Evolutionary conservation across 331 rosid genomes (phyloP).

Genomic region (Quercus tomentella): DNA sequence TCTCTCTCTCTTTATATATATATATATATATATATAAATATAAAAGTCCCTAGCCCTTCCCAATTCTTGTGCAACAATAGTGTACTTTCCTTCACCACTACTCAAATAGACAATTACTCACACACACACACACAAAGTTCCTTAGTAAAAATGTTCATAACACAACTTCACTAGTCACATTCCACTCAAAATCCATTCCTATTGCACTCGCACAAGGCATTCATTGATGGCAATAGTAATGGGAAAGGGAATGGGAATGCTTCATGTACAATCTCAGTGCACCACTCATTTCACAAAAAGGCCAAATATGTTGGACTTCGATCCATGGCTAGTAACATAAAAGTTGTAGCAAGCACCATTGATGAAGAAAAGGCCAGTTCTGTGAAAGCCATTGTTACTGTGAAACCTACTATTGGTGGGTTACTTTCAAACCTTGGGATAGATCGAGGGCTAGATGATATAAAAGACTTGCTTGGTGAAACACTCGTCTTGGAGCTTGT

Average conservation of each 20-base stretch:
- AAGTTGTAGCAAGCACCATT: constrained; percentile 13
- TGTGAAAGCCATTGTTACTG: constrained; percentile 40
- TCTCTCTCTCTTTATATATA: too few species aligned
- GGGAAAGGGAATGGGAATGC: neutral
- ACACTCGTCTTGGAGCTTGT: constrained; percentile 54
- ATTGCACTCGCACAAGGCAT: constrained; percentile 21
- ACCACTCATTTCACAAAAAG: constrained; percentile 3
- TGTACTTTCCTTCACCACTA: too few species aligned
- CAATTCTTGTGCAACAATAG: too few species aligned
- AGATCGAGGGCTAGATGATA: constrained; percentile 43
- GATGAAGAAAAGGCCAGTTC: neutral
- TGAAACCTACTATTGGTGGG: constrained; percentile 39
- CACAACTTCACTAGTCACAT: constrained; percentile 7
- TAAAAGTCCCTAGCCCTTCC: too few species aligned
- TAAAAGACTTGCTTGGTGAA: constrained; percentile 42
- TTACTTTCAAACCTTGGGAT: constrained; percentile 28
- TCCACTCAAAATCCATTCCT: constrained; percentile 9
- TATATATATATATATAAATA: too few species aligned
- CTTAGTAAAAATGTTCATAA: constrained; percentile 17
- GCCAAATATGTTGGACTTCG: neutral
- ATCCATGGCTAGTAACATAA: neutral
- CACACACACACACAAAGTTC: neutral
- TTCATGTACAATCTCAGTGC: constrained; percentile 12
- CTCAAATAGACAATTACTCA: neutral
- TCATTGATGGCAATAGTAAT: neutral